Percentiles rank a stretch among this genome's conserved stretches.
These are phyloP conservation scores for Sporormia fimetaria DNA, from an alignment of 495 filamentous ascomycete species.

Conservation along the genomic window DNA sequence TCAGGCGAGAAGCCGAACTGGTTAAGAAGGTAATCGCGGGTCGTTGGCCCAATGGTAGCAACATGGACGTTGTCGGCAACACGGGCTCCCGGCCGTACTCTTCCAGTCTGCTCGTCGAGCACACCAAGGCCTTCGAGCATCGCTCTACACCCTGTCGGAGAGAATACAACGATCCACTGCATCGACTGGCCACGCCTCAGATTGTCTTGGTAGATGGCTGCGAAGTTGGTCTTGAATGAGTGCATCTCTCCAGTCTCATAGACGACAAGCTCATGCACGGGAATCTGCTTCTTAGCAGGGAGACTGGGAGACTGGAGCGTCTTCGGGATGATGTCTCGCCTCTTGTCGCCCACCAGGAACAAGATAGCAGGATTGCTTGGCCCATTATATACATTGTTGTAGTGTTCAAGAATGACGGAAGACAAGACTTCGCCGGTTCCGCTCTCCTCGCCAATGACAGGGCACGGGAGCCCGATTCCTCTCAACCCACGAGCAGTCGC, in stretches of 20 bases:
- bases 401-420: slow-evolving; percentile 63
- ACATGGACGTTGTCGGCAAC: slow-evolving; percentile 32
- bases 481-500: slow-evolving; percentile 68
- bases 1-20: slow-evolving; percentile 64
- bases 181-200: slow-evolving; percentile 22
- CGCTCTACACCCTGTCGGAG: slow-evolving; percentile 73
- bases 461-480: slow-evolving; percentile 39
- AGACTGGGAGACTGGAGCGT: slow-evolving; percentile 49
- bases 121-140: slow-evolving; percentile 59
- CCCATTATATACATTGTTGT: slow-evolving; percentile 33
- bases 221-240: slow-evolving; percentile 59
- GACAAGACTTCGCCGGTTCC: slow-evolving; percentile 76
- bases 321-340: slow-evolving; percentile 77
- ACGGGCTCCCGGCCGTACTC: slow-evolving; percentile 16
- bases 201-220: slow-evolving; percentile 34
- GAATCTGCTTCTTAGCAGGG: slow-evolving; percentile 37
- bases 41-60: slow-evolving; percentile 91
- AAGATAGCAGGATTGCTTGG: slow-evolving; percentile 50
- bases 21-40: slow-evolving; percentile 56
- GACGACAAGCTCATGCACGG: slow-evolving; percentile 65
- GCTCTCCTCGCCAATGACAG: slow-evolving; percentile 52
- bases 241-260: slow-evolving; percentile 77
- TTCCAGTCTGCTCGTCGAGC: slow-evolving; percentile 41
- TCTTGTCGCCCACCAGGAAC: slow-evolving; percentile 78
- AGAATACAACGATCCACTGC: slow-evolving; percentile 89